These are phyloP conservation scores for Acaromyces ingoldii DNA, from an alignment of 1,284 basidiomycete genomes.

Conservation along the genomic window DNA sequence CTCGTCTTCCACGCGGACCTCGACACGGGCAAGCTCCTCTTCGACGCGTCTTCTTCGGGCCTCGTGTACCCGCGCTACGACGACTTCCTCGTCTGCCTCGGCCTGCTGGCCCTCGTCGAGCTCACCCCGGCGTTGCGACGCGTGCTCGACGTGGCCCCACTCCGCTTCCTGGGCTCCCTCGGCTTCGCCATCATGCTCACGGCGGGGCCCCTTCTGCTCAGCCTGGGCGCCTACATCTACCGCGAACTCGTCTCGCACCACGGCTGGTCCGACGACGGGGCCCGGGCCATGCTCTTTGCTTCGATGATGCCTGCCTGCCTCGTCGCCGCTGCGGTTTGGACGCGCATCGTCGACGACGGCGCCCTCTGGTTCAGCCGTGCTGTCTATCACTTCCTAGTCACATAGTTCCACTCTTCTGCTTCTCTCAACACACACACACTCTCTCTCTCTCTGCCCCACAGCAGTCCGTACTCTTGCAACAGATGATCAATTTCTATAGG, in stretches of 20 bases:
- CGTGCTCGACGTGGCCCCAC: conserved; percentile 5
- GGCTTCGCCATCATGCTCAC: conserved; percentile 28
- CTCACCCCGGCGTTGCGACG: conserved; percentile 9
- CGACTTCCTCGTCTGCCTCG: conserved; percentile 28
- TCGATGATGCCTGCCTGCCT: neutral
- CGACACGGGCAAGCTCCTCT: conserved; percentile 26
- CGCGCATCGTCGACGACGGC: neutral
- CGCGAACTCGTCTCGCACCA: neutral
- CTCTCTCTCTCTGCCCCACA: too few species aligned
- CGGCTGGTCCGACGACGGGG: neutral
- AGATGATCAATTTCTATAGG: neutral
- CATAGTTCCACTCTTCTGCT: too few species aligned
- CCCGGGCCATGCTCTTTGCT: neutral
- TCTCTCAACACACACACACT: neutral
- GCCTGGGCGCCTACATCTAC: conserved; percentile 16
- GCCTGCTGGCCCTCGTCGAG: conserved; percentile 25
- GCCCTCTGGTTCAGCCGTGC: neutral
- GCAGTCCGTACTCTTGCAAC: too few species aligned
- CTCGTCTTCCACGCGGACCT: conserved; percentile 22
- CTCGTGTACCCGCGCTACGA: conserved; percentile 30
- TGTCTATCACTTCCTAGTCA: neutral
- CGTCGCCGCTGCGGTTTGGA: neutral
- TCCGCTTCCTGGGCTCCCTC: conserved; percentile 21
- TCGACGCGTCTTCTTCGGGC: conserved; percentile 8
- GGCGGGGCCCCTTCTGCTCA: conserved; percentile 26